Evolutionary conservation across 306 rosid species (phyloP), one percentile per base, ranked within the genome.

Genomic region (Gynostemma pentaphyllum): DNA sequence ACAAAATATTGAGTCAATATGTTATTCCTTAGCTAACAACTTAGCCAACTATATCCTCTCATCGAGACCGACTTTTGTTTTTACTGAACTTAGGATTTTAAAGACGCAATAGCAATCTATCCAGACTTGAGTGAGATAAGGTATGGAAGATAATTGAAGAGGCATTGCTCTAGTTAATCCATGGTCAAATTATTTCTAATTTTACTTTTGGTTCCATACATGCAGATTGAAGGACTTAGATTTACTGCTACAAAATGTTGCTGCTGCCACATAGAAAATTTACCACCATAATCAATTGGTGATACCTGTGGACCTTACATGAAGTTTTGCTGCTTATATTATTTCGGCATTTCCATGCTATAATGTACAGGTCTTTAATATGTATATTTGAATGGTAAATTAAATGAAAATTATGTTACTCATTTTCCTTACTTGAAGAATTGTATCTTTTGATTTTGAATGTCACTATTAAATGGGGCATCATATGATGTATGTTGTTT

Each of bases 171-270:
- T 46, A 23, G 46, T 50, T 47, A 28, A 51, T 30, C 65, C n/a
- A 30, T 50, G 7, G 22, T 27, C 4, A 45, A n/a, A n/a, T 19
- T 40, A 57, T 70, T 54, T 15, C 24, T 41, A 22, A 50, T 11
- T 69, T 37, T 45, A 42, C 42, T 14, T 67, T 45, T 57, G 13
- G n/a, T 28, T 32, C 60, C 24, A 51, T 46, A 49, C 32, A 46
- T 57, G 75, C 85, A 92, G 98, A 69, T 75, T 92, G 87, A 73
- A 80, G 47, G 98, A 88, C 83, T 79, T 88, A 74, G 95, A 86
- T 48, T 66, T 77, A 10, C 77, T 88, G 53, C 90, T 88, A 64
- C 60, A 75, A 76, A 76, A 76, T 41, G 71, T 67, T 45, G 88
- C 82, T 51, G 70, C 87, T 80, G 71, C 91, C 72, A 78, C 78